Percentiles rank a stretch among this genome's conserved stretches.
These are phyloP conservation scores for Orbilia ellipsospora DNA, from an alignment of 2,329 filamentous ascomycete genomes.

Conservation along the genomic window DNA sequence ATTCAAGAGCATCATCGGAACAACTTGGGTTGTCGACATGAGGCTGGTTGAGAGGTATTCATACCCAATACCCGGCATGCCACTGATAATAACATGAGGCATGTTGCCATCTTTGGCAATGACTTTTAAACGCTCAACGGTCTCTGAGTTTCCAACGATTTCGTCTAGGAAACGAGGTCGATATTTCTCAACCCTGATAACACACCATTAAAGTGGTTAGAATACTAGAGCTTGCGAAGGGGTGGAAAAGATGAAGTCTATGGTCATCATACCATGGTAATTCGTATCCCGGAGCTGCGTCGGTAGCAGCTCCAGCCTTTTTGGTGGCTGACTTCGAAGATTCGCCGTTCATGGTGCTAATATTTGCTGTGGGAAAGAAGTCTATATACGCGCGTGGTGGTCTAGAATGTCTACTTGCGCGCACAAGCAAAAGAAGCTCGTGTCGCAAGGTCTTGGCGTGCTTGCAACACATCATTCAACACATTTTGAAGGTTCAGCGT, in stretches of 20 bases:
- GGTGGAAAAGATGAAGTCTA: neutral
- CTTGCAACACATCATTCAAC: slow-evolving; percentile 39
- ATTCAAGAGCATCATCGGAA: slow-evolving; percentile 13
- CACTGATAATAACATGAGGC: slow-evolving; percentile 99
- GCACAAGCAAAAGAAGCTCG: slow-evolving; percentile 39
- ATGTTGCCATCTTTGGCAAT: slow-evolving; percentile 99
- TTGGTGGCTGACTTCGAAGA: slow-evolving; percentile 55
- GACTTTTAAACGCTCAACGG: slow-evolving; percentile 95
- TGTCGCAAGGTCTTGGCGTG: slow-evolving; percentile 39
- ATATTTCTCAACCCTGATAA: slow-evolving; percentile 95
- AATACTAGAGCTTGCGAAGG: neutral
- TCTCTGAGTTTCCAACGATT: slow-evolving; percentile 97
- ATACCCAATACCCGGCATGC: slow-evolving; percentile 92
- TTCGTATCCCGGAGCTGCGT: slow-evolving; percentile 70
- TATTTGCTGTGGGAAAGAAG: neutral
- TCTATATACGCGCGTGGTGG: slow-evolving; percentile 15
- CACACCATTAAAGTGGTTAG: neutral
- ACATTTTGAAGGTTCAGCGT: slow-evolving; percentile 15
- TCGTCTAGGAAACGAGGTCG: slow-evolving; percentile 94
- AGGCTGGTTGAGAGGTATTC: slow-evolving; percentile 21
- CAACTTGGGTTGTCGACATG: neutral
- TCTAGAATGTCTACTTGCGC: slow-evolving; percentile 17
- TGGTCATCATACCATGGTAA: slow-evolving; percentile 74
- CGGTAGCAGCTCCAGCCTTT: slow-evolving; percentile 34
- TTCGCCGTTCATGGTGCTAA: slow-evolving; percentile 56